Percentiles rank a stretch among this genome's conserved stretches.
Evolutionary conservation across 2,329 filamentous ascomycete species (phyloP).

Genomic region (Colletotrichum lupini): DNA sequence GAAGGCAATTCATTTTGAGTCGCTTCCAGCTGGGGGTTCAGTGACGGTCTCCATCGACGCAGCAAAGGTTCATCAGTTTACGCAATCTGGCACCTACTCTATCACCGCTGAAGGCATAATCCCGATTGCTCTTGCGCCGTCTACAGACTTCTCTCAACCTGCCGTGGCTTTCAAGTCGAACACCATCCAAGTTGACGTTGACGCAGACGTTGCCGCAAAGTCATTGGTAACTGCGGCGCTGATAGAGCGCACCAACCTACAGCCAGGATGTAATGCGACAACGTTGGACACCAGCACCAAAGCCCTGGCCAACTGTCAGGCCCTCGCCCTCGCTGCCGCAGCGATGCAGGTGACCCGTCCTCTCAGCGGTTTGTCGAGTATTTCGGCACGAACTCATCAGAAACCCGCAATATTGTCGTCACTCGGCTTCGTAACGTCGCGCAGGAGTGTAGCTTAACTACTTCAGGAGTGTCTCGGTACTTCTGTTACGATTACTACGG

Average conservation of each 20-base stretch:
- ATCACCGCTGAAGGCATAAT: conserved; percentile 35
- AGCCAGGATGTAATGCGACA: conserved; percentile 4
- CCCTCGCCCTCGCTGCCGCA: conserved; percentile 35
- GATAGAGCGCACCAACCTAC: conserved; percentile 28
- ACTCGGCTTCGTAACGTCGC: conserved; percentile 36
- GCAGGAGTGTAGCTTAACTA: conserved; percentile 36
- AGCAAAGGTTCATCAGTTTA: conserved; percentile 35
- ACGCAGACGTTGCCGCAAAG: conserved; percentile 11
- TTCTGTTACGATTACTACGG: conserved; percentile 38
- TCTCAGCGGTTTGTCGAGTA: conserved; percentile 40
- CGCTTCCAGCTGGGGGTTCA: conserved; percentile 20
- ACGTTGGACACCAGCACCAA: conserved; percentile 19
- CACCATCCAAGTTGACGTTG: conserved; percentile 31
- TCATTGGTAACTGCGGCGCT: conserved; percentile 7
- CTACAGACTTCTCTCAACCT: conserved; percentile 27
- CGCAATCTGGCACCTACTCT: conserved; percentile 35
- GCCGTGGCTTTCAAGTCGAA: conserved; percentile 37
- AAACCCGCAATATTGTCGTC: conserved; percentile 33
- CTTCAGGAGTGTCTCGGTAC: conserved; percentile 32
- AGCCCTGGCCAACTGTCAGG: conserved; percentile 37
- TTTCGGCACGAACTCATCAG: conserved; percentile 38
- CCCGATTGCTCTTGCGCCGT: conserved; percentile 26
- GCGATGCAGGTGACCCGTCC: conserved; percentile 35
- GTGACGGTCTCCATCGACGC: conserved; percentile 35
- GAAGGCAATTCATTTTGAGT: conserved; percentile 19